Conservation (phyloP, 2,329 filamentous ascomycete species). For the Scedosporium minutisporum region DNA sequence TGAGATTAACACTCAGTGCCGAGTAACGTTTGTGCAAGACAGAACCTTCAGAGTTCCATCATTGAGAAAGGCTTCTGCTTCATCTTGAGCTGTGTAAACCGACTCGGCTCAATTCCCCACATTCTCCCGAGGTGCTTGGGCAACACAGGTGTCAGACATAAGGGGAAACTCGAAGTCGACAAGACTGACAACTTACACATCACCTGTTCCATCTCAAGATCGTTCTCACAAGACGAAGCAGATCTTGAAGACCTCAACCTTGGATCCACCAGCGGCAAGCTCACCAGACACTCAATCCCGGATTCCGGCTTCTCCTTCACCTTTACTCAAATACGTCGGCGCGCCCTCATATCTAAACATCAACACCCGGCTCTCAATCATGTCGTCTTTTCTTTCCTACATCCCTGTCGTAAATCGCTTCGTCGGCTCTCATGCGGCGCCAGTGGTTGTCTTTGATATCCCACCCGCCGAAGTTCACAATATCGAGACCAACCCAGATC, state of each 20-base stretch:
- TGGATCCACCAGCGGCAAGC: neutral
- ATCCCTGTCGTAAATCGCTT: conserved; percentile 1
- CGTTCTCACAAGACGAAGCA: neutral
- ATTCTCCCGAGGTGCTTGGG: neutral
- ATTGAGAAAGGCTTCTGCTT: neutral
- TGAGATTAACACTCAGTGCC: no score
- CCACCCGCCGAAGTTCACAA: conserved; percentile 64
- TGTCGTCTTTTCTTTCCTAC: conserved; percentile 6
- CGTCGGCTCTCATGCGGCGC: neutral
- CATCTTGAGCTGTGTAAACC: neutral
- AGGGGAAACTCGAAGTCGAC: neutral
- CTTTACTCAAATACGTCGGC: neutral
- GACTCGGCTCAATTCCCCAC: neutral
- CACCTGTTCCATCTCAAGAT: neutral
- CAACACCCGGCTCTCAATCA: neutral
- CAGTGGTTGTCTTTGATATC: conserved; percentile 34
- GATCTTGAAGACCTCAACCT: neutral
- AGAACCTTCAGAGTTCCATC: neutral
- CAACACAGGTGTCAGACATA: neutral
- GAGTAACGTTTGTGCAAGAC: no score
- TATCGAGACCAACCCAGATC: conserved; percentile 72
- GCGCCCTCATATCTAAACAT: neutral
- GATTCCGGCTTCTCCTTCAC: neutral
- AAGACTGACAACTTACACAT: neutral
- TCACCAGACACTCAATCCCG: neutral